Evolutionary conservation across 2,329 filamentous ascomycete species (phyloP).

Genomic region (Fusarium haematococcum): DNA sequence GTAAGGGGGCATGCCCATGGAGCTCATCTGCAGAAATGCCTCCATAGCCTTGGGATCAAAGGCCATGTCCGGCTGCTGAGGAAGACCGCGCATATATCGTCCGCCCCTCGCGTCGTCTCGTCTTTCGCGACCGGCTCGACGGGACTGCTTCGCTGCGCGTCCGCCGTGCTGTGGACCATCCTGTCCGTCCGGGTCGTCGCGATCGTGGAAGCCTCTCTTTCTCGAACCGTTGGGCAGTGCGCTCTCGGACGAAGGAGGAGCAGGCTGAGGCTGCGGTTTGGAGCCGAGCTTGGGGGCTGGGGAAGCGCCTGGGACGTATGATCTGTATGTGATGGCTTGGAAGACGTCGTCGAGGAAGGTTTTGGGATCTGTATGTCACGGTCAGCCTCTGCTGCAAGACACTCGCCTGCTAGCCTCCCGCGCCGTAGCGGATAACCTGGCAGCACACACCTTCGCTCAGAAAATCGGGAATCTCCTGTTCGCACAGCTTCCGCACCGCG

Average conservation of each 20-base stretch:
- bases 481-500: constrained; percentile 75
- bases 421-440: not conserved
- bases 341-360: constrained; percentile 79
- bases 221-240: constrained; percentile 39
- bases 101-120: constrained; percentile 41
- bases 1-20: constrained; percentile 59
- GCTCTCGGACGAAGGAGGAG: constrained; percentile 36
- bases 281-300: constrained; percentile 50
- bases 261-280: constrained; percentile 21
- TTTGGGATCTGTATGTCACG: constrained; percentile 47
- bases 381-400: constrained; percentile 20
- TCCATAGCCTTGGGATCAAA: constrained; percentile 73
- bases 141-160: constrained; percentile 69
- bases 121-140: constrained; percentile 60
- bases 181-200: constrained; percentile 28
- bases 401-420: not conserved
- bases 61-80: constrained; percentile 47
- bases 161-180: constrained; percentile 45
- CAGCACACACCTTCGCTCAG: constrained; percentile 68
- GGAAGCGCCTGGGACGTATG: constrained; percentile 67
- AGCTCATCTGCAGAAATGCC: constrained; percentile 71
- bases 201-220: constrained; percentile 54
- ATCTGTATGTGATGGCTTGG: constrained; percentile 70
- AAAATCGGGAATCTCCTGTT: constrained; percentile 81
- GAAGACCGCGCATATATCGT: constrained; percentile 32